phyloP scores from a whole-genome alignment of 208 protist species.

The Trichomonas gallinae region DNA sequence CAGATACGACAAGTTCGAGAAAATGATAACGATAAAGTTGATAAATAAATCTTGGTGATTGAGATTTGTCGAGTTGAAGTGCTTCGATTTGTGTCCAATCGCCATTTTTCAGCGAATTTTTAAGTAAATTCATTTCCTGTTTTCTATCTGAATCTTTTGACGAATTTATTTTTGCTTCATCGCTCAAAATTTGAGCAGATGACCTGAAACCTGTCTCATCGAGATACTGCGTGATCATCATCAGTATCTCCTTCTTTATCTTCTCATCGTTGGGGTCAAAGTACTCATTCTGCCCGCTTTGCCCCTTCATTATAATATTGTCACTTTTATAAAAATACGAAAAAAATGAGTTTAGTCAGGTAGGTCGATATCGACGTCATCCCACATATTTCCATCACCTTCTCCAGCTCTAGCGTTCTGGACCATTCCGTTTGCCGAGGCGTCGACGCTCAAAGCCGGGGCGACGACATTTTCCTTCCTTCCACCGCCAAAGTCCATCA shows the following conservation, averaged over 20 bases:
- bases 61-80: neutral
- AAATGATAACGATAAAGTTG: neutral
- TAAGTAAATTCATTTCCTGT: neutral
- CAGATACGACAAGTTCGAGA: neutral
- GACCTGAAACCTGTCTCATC: neutral
- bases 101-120: neutral
- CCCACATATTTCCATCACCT: neutral
- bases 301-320: too few species aligned
- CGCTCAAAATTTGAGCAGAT: neutral
- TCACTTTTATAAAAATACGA: too few species aligned
- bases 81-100: neutral
- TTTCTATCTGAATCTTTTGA: neutral
- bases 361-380: neutral
- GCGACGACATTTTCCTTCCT: neutral
- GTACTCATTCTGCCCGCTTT: neutral
- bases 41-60: neutral
- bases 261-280: neutral
- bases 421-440: neutral
- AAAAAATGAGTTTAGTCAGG: neutral
- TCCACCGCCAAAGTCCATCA: neutral
- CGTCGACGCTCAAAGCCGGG: neutral
- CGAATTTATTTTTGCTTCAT: neutral
- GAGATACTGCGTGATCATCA: neutral
- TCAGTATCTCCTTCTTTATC: neutral
- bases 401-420: neutral